Percentiles rank a stretch among this genome's conserved stretches.
phyloP scores from a whole-genome alignment of 768 basidiomycete species.

The Pisolithus marmoratus region DNA sequence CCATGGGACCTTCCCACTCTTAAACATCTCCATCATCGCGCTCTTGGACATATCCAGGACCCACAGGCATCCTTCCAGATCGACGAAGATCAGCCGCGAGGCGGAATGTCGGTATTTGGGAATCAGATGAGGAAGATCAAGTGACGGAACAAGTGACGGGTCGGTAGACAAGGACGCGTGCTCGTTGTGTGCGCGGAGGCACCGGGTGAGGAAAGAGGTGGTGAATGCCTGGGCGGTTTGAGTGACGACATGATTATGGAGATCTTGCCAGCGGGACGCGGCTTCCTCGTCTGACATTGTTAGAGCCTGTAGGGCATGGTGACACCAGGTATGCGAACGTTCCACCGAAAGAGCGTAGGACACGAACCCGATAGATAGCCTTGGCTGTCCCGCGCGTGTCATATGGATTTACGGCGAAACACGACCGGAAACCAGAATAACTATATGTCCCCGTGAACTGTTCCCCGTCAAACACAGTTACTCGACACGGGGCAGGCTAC shows the following conservation, averaged over 20 bases:
- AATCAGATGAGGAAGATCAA: constrained; percentile 47
- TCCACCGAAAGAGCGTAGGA: not conserved
- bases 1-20: constrained; percentile 17
- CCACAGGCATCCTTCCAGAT: constrained; percentile 82
- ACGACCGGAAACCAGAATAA: constrained; percentile 82
- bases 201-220: constrained; percentile 70
- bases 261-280: constrained; percentile 72
- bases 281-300: constrained; percentile 77
- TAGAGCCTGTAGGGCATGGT: constrained; percentile 43
- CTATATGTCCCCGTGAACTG: constrained; percentile 85
- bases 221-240: constrained; percentile 82
- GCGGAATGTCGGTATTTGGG: constrained; percentile 62
- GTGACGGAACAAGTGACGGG: constrained; percentile 30
- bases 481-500: too few relatives aligned
- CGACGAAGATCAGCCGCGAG: constrained; percentile 63
- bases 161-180: constrained; percentile 36
- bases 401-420: constrained; percentile 84
- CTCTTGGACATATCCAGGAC: constrained; percentile 41
- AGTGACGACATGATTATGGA: constrained; percentile 79
- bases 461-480: not conserved
- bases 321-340: too few relatives aligned
- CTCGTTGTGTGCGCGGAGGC: constrained; percentile 63
- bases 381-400: constrained; percentile 75
- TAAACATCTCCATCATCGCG: not conserved
- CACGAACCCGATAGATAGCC: constrained; percentile 48